Conservation (phyloP, 768 basidiomycete genomes). For the Boletus vinaceobasis region DNA sequence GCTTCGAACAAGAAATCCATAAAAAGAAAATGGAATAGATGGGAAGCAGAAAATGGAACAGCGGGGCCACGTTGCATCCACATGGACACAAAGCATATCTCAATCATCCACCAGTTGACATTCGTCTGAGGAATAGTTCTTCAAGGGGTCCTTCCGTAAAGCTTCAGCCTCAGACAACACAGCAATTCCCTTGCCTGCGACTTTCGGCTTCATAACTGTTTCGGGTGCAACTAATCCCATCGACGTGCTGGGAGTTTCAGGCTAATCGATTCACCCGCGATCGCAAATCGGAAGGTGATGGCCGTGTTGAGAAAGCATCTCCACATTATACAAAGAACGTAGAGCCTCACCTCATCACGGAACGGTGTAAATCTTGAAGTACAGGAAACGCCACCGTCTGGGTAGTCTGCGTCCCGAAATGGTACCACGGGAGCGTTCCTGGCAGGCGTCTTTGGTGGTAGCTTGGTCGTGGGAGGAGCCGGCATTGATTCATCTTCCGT, state of each 20-base stretch:
- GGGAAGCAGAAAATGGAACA: constrained; percentile 9
- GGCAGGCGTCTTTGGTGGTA: constrained; percentile 35
- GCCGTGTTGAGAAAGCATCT: constrained; percentile 1
- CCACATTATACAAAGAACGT: constrained; percentile 5
- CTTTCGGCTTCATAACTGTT: constrained; percentile 68
- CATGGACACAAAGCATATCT: constrained; percentile 8
- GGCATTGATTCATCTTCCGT: constrained; percentile 26
- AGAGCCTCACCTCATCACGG: constrained; percentile 59
- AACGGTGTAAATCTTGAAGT: constrained; percentile 69
- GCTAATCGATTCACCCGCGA: constrained; percentile 13
- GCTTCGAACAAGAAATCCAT: background rate
- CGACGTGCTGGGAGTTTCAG: constrained; percentile 23
- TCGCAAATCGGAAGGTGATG: background rate
- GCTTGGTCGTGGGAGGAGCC: constrained; percentile 29
- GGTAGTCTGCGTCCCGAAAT: constrained; percentile 36
- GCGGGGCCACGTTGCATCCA: background rate
- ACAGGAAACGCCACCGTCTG: constrained; percentile 33
- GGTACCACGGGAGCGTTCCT: constrained; percentile 34
- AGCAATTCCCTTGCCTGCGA: constrained; percentile 38
- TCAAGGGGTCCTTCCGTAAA: constrained; percentile 72
- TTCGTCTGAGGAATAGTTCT: constrained; percentile 55
- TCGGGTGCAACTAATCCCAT: constrained; percentile 38
- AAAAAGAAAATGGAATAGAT: constrained; percentile 8
- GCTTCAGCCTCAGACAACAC: constrained; percentile 71
- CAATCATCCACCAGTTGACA: constrained; percentile 20